Base-by-base conservation (phyloP, 2,329 filamentous ascomycete genomes). In the Diplodia scrobiculata region DNA sequence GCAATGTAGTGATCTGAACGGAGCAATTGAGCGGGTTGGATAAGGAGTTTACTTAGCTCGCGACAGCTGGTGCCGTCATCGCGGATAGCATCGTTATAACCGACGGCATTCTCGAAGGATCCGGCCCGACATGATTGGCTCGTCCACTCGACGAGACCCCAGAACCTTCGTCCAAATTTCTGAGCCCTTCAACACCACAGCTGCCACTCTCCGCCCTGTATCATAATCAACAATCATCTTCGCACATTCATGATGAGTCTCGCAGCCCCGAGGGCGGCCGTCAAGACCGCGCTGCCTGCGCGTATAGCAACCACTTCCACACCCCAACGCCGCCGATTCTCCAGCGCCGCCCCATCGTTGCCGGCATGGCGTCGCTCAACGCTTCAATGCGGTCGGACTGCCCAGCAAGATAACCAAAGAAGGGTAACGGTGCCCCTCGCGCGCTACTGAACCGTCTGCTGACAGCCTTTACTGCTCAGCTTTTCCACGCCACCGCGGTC, bases 401-500 rank as follows among this genome's bases (percentile, higher is more conserved):
- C 27, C 25, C 70, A 71, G 5, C 67, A 72, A 71, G 68, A 63
- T 34, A 67, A 71, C 9, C 73, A 73, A 66, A 71, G 70, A 73
- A 72, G 76, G 65, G 76, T 77, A 70, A 54, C 75, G 3, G 21
- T 19, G 14, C 5, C n/a, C 17, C 4, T 7, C 11, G 29, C 3
- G 3, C 14, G 13, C 7, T 5, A 17, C 3, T 17, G n/a, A 41
- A 34, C 10, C 7, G 13, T 50, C 45, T 65, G 34, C 50, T 7
- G 29, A 34, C 10, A 19, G 45, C 19, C n/a, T 38, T 21, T 63
- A 25, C 17, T 2, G 67, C 36, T 21, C 65, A 77, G 76, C 70
- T 72, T 68, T 78, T 78, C 70, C 76, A 77, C 62, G 75, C 76
- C 63, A 73, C 76, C 29, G 66, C 74, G 89, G 76, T 88, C 89